Base-by-base conservation (phyloP, 2,329 filamentous ascomycete genomes). In the Trichoderma aggressivum region DNA sequence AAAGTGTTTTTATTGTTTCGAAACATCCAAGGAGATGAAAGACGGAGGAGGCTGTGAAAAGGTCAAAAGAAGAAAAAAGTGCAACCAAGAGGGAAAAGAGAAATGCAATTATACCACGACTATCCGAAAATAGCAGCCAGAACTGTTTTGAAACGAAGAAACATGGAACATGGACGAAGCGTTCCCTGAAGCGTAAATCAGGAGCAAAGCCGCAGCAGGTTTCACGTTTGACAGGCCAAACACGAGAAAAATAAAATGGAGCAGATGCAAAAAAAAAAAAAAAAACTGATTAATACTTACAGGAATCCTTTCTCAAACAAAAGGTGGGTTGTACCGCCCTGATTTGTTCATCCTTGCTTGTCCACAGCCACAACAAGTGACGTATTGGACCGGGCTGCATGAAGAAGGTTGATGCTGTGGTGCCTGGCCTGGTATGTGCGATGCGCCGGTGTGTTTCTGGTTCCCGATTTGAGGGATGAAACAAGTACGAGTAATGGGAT, bases 301-400 rank as follows among this genome's bases (percentile, higher is more conserved):
- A 55, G 11, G 11, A 60, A 60, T 59, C 34, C 55, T 68, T 68
- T 50, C 39, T 50, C 11, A 34, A 60, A 47, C 39, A 43, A 43
- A 43, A 30, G 47, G 18, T 55, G 63, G 50, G 55, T 67, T 55
- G 36, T 59, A 47, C 36, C 39, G 55, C 36, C 36, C 36, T 39
- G 36, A 39, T n/a, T 30, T 7, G 36, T 39, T 43, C 39, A 68
- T 68, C 65, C 55, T 68, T 59, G 65, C 65, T n/a, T n/a, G 28
- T 47, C 39, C 65, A 69, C 65, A 69, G 65, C 65, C 65, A 69
- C 65, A 68, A 16, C 14, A 16, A 60, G 65, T 69, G 55, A 69
- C 65, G 65, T 69, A 53, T 61, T 66, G 7, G 26, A 10, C 28
- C 12, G 34, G 18, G 36, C 24, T 16, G 14, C 18, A n/a, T 58